A percentile compares a stretch with the other conserved stretches of the same genome.
phyloP scores from a whole-genome alignment of 2,329 filamentous ascomycete genomes.

The Colletotrichum brevisporum region DNA sequence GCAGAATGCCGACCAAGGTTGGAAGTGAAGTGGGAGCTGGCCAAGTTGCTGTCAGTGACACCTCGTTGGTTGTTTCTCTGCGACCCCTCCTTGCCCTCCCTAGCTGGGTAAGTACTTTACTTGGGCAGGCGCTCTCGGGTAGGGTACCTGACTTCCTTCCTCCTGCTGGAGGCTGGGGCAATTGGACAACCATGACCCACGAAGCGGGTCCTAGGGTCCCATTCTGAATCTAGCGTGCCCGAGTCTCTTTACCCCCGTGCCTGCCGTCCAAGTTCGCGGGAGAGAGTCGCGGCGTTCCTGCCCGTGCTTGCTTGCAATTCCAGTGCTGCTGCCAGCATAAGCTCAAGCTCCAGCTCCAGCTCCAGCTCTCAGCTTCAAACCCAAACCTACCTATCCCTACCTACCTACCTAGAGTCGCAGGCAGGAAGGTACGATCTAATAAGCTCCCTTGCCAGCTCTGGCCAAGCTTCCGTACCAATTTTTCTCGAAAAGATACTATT shows the following conservation, averaged over 20 bases:
- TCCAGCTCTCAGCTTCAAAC: not conserved
- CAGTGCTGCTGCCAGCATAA: not conserved
- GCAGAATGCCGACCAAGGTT: not conserved
- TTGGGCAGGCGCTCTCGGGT: not conserved
- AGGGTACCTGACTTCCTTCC: not conserved
- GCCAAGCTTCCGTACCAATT: too few relatives aligned
- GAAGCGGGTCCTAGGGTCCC: conserved; percentile 23
- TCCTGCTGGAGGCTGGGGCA: conserved; percentile 10
- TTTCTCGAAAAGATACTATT: not conserved
- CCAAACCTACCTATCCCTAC: not conserved
- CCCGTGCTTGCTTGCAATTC: too few relatives aligned
- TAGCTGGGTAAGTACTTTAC: too few relatives aligned
- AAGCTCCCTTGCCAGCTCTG: too few relatives aligned
- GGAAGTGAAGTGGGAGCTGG: conserved; percentile 16
- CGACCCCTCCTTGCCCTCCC: too few relatives aligned
- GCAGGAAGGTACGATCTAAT: too few relatives aligned
- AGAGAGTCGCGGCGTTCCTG: conserved; percentile 8
- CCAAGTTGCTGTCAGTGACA: conserved; percentile 18
- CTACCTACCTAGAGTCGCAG: too few relatives aligned
- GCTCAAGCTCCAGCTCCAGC: conserved; percentile 31
- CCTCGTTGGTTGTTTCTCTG: conserved; percentile 6
- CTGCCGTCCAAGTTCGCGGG: conserved; percentile 24
- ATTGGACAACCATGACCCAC: conserved; percentile 1
- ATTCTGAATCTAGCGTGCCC: conserved; percentile 3
- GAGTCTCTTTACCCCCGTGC: conserved; percentile 19